These are phyloP conservation scores for Bipolaris zeicola DNA, from an alignment of 2,329 filamentous ascomycete genomes.

Conservation along the genomic window DNA sequence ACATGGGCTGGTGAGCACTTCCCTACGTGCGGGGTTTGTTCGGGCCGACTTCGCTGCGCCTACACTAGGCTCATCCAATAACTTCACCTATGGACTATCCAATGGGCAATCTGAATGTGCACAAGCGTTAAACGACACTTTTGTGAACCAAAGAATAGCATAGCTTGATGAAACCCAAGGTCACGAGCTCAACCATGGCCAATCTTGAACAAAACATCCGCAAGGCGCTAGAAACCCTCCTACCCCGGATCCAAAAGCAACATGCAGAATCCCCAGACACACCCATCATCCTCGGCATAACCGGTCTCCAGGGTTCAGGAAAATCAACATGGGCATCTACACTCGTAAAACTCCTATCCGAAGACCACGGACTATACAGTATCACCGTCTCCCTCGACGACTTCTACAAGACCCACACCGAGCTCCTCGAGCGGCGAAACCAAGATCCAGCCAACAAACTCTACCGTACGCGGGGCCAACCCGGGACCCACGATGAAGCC, in stretches of 20 bases:
- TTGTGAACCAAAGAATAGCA: neutral
- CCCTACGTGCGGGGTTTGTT: constrained; percentile 7
- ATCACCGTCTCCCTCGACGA: constrained; percentile 68
- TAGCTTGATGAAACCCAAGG: neutral
- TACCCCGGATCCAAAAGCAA: constrained; percentile 34
- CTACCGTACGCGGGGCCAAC: constrained; percentile 81
- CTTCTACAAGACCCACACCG: constrained; percentile 77
- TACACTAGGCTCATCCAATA: neutral
- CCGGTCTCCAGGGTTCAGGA: constrained; percentile 88
- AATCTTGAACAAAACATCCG: constrained; percentile 37
- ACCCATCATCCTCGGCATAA: constrained; percentile 86
- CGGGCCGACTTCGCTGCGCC: constrained; percentile 10
- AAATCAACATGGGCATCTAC: constrained; percentile 80
- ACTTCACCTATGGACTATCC: constrained; percentile 2
- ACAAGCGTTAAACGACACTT: too few relatives aligned
- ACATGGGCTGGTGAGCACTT: neutral
- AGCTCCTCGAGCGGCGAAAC: constrained; percentile 69
- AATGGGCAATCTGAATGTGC: neutral
- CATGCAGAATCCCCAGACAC: constrained; percentile 52
- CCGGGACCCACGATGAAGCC: constrained; percentile 78
- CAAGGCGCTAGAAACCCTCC: constrained; percentile 32
- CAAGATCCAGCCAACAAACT: constrained; percentile 73
- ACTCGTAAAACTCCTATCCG: constrained; percentile 35
- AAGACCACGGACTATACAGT: constrained; percentile 30
- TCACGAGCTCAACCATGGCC: constrained; percentile 24